phyloP scores from a whole-genome alignment of 164 flowering plant species.

The Taxillus chinensis region DNA sequence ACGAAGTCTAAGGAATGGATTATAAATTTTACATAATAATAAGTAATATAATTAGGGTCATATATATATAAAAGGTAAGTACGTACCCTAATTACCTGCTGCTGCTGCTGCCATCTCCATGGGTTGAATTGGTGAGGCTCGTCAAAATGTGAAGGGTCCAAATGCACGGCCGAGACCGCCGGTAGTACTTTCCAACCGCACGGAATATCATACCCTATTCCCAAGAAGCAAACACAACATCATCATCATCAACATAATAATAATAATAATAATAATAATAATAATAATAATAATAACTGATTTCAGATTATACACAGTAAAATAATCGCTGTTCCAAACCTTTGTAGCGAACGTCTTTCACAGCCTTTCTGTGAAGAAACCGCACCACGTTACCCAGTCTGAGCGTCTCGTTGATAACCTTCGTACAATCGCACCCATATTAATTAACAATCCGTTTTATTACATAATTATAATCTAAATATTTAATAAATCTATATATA shows the following conservation, averaged over 20 bases:
- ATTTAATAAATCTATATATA: too few species aligned
- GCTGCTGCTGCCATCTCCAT: slow-evolving; percentile 91
- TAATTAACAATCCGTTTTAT: too few species aligned
- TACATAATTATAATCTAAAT: too few species aligned
- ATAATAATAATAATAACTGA: too few species aligned
- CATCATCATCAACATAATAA: too few species aligned
- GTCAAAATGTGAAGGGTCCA: slow-evolving; percentile 64
- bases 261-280: too few species aligned
- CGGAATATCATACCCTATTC: slow-evolving; percentile 81
- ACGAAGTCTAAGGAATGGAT: too few species aligned
- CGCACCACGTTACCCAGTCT: slow-evolving; percentile 88
- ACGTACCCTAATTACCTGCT: slow-evolving; percentile 8
- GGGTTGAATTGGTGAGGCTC: slow-evolving; percentile 82
- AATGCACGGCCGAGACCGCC: slow-evolving; percentile 76
- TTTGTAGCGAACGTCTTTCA: slow-evolving; percentile 65
- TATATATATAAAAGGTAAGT: background rate
- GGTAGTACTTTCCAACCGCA: slow-evolving; percentile 99
- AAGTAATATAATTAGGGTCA: background rate
- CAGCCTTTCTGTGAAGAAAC: slow-evolving; percentile 81
- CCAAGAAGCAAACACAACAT: background rate
- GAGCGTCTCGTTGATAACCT: slow-evolving; percentile 86
- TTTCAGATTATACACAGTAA: background rate
- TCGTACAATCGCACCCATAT: background rate
- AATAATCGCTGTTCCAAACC: slow-evolving; percentile 29
- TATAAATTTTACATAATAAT: background rate